phyloP scores from a whole-genome alignment of 768 basidiomycete genomes.

The Rhizopogon vulgaris region DNA sequence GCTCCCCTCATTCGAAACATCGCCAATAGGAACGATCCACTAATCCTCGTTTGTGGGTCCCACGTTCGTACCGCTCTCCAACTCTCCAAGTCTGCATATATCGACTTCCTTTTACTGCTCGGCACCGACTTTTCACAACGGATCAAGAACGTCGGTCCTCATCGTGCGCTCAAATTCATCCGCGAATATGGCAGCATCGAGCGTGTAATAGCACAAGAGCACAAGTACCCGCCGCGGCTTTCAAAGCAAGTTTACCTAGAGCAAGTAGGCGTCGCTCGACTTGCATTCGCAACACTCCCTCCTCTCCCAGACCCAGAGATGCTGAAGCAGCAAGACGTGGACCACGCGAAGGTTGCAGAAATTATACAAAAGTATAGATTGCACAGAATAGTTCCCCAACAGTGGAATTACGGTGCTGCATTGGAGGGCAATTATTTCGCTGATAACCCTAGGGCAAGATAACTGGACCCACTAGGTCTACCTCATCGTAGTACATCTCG shows the following conservation, averaged over 20 bases:
- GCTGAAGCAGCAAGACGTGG: conserved; percentile 29
- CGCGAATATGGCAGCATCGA: conserved; percentile 69
- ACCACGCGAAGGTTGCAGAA: conserved; percentile 37
- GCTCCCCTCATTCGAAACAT: conserved; percentile 79
- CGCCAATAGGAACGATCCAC: conserved; percentile 50
- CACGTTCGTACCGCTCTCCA: conserved; percentile 53
- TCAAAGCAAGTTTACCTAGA: conserved; percentile 50
- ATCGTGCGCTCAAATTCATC: conserved; percentile 72
- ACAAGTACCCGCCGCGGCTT: conserved; percentile 45
- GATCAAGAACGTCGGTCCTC: conserved; percentile 77
- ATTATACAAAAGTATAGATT: conserved; percentile 49
- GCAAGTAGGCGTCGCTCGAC: conserved; percentile 56
- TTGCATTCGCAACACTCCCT: conserved; percentile 62
- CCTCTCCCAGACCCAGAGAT: conserved; percentile 42
- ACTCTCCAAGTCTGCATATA: conserved; percentile 51
- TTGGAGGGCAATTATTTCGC: conserved; percentile 61
- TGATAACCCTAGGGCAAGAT: conserved; percentile 44
- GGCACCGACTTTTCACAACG: conserved; percentile 90
- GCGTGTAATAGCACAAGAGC: conserved; percentile 47
- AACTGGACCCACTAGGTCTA: neutral
- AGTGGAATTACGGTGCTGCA: conserved; percentile 40
- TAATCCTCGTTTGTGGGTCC: conserved; percentile 58
- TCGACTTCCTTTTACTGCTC: conserved; percentile 83
- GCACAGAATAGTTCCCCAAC: conserved; percentile 30
- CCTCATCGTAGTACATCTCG: neutral